These are phyloP conservation scores for Azolla pinnata DNA, from an alignment of 75 land plant genomes.

Conservation along the genomic window DNA sequence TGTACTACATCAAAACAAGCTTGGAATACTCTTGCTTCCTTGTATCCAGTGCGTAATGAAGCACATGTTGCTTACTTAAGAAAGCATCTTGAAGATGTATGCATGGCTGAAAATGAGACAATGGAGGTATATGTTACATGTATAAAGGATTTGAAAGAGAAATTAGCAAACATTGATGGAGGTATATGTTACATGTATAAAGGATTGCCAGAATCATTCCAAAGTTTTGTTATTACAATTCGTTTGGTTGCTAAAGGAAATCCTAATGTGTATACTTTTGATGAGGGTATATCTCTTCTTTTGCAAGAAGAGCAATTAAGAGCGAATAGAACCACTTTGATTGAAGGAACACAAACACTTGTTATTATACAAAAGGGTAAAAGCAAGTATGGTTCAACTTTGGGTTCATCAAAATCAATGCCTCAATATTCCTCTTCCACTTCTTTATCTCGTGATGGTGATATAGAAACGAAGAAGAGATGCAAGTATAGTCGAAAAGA, in stretches of 20 bases:
- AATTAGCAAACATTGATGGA: no score
- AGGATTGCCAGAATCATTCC: no score
- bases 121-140: no score
- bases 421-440: not conserved
- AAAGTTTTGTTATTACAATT: not conserved
- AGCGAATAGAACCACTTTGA: not conserved
- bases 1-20: not conserved
- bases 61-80: not conserved
- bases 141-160: no score
- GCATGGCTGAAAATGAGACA: not conserved
- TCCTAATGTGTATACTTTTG: not conserved
- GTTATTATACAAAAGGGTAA: not conserved
- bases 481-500: constrained; percentile 1
- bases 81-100: not conserved
- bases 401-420: not conserved
- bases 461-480: constrained; percentile 1
- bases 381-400: not conserved
- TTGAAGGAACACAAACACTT: not conserved
- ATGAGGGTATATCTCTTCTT: constrained; percentile 3
- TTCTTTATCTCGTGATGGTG: not conserved
- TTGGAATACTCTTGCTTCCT: not conserved
- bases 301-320: not conserved
- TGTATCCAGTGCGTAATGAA: not conserved
- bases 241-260: not conserved
- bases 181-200: not conserved